Evolutionary conservation across 2,329 filamentous ascomycete species (phyloP).

Genomic region (Cladophialophora bantiana): DNA sequence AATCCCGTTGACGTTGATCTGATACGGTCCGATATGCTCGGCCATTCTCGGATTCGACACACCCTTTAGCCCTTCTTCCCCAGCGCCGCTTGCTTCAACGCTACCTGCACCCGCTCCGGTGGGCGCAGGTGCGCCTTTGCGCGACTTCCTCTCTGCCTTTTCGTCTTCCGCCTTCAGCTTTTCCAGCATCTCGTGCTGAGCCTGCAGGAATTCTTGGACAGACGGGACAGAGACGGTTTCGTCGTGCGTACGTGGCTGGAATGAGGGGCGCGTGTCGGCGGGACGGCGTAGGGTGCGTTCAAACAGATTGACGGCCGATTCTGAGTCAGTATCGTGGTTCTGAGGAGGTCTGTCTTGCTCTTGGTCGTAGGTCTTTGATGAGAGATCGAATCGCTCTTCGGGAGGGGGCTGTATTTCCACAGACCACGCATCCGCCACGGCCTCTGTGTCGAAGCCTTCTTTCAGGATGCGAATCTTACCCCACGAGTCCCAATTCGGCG

Average conservation of each 20-base stretch:
- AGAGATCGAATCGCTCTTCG: slow-evolving; percentile 43
- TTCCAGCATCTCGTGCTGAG: slow-evolving; percentile 79
- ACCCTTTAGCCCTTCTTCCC: slow-evolving; percentile 48
- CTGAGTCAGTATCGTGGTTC: slow-evolving; percentile 34
- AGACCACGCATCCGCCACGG: slow-evolving; percentile 83
- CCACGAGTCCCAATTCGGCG: slow-evolving; percentile 98
- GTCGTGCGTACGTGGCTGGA: slow-evolving; percentile 49
- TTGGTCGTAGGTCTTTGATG: slow-evolving; percentile 30
- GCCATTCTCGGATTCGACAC: slow-evolving; percentile 56
- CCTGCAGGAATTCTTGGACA: slow-evolving; percentile 76
- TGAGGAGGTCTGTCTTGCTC: slow-evolving; percentile 42
- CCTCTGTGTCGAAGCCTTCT: slow-evolving; percentile 91
- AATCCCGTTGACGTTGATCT: slow-evolving; percentile 98
- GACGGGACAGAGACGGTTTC: slow-evolving; percentile 66
- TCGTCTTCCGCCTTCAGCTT: slow-evolving; percentile 64
- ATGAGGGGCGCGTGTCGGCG: slow-evolving; percentile 29
- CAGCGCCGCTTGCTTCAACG: slow-evolving; percentile 47
- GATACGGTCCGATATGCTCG: slow-evolving; percentile 90
- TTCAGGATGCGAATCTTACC: slow-evolving; percentile 92
- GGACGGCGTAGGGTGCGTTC: slow-evolving; percentile 35
- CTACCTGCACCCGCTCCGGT: slow-evolving; percentile 38
- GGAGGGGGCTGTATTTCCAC: slow-evolving; percentile 73
- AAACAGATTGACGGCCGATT: slow-evolving; percentile 34
- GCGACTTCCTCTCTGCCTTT: slow-evolving; percentile 45
- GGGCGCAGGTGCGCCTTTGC: slow-evolving; percentile 28